phyloP scores from a whole-genome alignment of 345 rosid species.

The Eucalyptus pauciflora region DNA sequence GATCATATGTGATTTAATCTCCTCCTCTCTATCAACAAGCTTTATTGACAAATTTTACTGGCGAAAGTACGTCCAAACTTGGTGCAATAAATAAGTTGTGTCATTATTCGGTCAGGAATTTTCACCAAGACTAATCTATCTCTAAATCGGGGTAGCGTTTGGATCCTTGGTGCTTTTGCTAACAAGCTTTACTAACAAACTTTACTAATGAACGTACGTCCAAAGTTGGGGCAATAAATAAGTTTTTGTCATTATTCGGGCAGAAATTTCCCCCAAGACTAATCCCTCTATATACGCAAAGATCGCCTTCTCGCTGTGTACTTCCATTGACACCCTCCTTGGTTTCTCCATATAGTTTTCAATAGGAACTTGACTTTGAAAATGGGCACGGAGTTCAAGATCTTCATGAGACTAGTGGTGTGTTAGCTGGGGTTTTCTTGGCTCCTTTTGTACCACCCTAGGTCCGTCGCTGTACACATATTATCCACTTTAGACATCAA shows the following conservation, averaged over 20 bases:
- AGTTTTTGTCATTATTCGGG: background rate
- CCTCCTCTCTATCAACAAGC: background rate
- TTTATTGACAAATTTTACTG: background rate
- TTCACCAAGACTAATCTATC: too few relatives aligned
- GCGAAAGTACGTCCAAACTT: background rate
- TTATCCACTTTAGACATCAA: too few relatives aligned
- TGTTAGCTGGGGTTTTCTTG: too few relatives aligned
- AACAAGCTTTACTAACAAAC: background rate
- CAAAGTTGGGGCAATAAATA: background rate
- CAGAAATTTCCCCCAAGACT: background rate
- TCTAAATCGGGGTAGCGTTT: too few relatives aligned
- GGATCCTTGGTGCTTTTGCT: background rate
- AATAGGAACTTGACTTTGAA: background rate
- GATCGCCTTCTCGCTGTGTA: background rate
- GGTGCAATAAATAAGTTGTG: background rate
- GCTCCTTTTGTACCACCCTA: background rate
- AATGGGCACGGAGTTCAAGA: too few relatives aligned
- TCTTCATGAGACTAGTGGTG: too few relatives aligned
- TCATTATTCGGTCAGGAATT: too few relatives aligned
- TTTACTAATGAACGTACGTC: background rate
- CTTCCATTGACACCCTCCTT: background rate
- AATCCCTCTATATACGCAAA: background rate
- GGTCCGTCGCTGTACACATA: too few relatives aligned
- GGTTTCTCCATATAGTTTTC: background rate
- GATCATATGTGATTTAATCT: background rate